These are phyloP conservation scores for Fusarium anthophilum DNA, from an alignment of 2,329 filamentous ascomycete species.

Conservation along the genomic window DNA sequence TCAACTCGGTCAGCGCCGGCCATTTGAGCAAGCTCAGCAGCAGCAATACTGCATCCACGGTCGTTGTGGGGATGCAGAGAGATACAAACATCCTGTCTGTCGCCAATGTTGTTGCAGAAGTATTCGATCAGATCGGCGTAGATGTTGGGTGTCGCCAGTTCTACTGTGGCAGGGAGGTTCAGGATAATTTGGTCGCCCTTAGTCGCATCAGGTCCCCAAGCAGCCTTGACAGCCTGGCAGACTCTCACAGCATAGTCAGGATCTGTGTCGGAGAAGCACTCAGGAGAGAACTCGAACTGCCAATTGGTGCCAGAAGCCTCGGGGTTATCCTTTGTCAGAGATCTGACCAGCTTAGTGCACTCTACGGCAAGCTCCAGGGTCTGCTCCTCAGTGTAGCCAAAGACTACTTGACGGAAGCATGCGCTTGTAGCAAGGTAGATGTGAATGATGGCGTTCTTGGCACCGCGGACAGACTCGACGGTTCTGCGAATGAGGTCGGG, in stretches of 20 bases:
- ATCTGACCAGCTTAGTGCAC: constrained; percentile 86
- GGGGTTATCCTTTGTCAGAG: constrained; percentile 85
- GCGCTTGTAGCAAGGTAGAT: constrained; percentile 96
- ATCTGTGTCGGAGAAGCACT: constrained; percentile 90
- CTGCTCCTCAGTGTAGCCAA: constrained; percentile 85
- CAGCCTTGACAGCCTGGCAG: constrained; percentile 92
- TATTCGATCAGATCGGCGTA: constrained; percentile 97
- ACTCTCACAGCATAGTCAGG: constrained; percentile 84
- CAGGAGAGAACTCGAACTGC: constrained; percentile 85
- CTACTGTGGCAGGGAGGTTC: constrained; percentile 95
- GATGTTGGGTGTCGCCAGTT: constrained; percentile 93
- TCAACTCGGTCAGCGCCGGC: constrained; percentile 94
- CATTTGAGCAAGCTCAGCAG: constrained; percentile 94
- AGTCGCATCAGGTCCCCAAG: constrained; percentile 84
- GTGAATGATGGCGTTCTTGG: constrained; percentile 94
- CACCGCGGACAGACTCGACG: constrained; percentile 86
- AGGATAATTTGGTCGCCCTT: constrained; percentile 82
- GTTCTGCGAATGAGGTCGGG: constrained; percentile 88
- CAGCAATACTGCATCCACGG: constrained; percentile 87
- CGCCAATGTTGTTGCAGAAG: constrained; percentile 87
- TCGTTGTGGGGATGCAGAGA: constrained; percentile 97
- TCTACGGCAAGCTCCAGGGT: constrained; percentile 82
- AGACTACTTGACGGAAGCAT: constrained; percentile 93
- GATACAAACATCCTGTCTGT: constrained; percentile 85
- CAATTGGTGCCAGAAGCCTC: constrained; percentile 68